Evolutionary conservation across 2,329 filamentous ascomycete genomes (phyloP), one percentile per base, ranked within the genome.

Genomic region (Plenodomus lindquistii): DNA sequence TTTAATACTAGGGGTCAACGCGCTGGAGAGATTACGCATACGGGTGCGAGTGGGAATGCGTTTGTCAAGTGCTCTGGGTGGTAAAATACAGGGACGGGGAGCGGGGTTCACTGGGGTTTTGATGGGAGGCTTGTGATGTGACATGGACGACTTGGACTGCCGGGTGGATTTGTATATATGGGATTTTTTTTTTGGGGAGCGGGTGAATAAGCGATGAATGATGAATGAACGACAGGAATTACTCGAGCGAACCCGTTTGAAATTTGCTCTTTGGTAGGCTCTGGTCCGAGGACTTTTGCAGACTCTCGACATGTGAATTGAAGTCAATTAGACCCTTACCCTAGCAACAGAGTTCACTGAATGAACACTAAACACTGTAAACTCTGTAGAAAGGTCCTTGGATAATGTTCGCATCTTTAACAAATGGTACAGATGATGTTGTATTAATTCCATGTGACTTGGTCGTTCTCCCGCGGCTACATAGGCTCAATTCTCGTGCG

Each of bases 1-100:
- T 84, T 89, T 73, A 85, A 83, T 63, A 75, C 63, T 0, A 52
- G 71, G 15, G 81, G 85, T 59, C 50, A 79, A 48, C 77, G 82
- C 37, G 86, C 84, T 13, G 86, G 85, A 31, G 75, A 81, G 21
- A 87, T 89, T 54, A 89, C 87, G 0, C 87, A 89, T 63, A 87
- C 84, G 18, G 86, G 86, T 21, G 86, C 86, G 16, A 82, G 79
- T 42, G 84, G 84, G 7, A 85, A 88, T 67, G 76, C 81, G 71
- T 89, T 89, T 71, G 84, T 89, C 46, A 80, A 76, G n/a, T 89
- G 86, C 67, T 66, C 66, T 36, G 74, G 74, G 22, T 62, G 56
- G 54, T 60, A 52, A 29, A 48, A 4, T 31, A 11, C 6, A 11
- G 22, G 22, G 22, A 11, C 5, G 22, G 22, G 22, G 22, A 11